Evolutionary conservation across 2,329 filamentous ascomycete genomes (phyloP).

Genomic region (Clonostachys chloroleuca): DNA sequence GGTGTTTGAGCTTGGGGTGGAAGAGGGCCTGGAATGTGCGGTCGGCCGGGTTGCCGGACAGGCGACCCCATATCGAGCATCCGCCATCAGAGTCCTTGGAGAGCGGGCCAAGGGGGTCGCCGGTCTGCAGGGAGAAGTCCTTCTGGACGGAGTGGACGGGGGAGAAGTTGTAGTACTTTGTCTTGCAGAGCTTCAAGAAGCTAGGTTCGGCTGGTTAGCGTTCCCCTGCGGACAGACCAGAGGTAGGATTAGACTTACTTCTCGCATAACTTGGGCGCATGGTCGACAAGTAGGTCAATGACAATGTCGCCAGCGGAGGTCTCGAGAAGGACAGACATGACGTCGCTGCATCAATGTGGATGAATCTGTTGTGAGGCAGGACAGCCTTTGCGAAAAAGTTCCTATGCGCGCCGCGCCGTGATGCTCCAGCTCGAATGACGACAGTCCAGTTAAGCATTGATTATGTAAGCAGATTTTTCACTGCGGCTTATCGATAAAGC

Average conservation of each 20-base stretch:
- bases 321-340: slow-evolving; percentile 91
- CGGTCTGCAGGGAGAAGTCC: slow-evolving; percentile 93
- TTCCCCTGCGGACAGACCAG: not conserved
- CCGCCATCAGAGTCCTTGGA: slow-evolving; percentile 86
- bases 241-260: slow-evolving; percentile 60
- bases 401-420: no score
- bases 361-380: no score
- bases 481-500: no score
- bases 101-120: slow-evolving; percentile 85
- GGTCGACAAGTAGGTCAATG: slow-evolving; percentile 85
- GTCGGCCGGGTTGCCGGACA: slow-evolving; percentile 62
- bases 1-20: slow-evolving; percentile 82
- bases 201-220: slow-evolving; percentile 34
- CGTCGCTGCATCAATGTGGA: not conserved
- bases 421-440: no score
- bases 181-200: slow-evolving; percentile 97
- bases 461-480: no score
- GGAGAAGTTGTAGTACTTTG: slow-evolving; percentile 98
- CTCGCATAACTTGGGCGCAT: slow-evolving; percentile 87
- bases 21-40: slow-evolving; percentile 82
- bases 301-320: slow-evolving; percentile 92
- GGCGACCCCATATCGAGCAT: slow-evolving; percentile 83
- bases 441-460: no score
- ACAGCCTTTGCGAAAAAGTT: no score
- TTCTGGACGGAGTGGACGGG: slow-evolving; percentile 90